These are phyloP conservation scores for Graphilbum sp. DNA, from an alignment of 2,329 filamentous ascomycete genomes.

Conservation along the genomic window DNA sequence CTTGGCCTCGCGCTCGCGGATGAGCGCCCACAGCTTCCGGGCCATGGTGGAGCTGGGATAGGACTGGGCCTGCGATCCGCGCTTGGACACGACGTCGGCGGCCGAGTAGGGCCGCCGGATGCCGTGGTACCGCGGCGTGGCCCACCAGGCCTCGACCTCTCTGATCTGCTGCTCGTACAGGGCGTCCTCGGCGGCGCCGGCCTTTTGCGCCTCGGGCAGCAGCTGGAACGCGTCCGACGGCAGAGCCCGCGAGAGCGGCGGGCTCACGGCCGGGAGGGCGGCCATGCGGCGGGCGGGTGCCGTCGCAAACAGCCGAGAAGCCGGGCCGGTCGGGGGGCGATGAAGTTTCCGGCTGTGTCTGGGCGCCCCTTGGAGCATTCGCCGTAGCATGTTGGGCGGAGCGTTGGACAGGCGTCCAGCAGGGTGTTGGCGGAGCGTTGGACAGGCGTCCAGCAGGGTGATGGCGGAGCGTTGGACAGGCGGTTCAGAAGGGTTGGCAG, in stretches of 20 bases:
- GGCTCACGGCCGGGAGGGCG: slow-evolving; percentile 33
- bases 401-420: too few relatives aligned
- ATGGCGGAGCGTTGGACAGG: too few relatives aligned
- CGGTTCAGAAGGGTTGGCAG: too few relatives aligned
- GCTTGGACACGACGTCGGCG: slow-evolving; percentile 82
- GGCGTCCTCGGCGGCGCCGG: slow-evolving; percentile 65
- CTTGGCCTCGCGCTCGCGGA: slow-evolving; percentile 60
- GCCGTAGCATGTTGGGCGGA: too few relatives aligned
- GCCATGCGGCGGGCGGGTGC: slow-evolving; percentile 14
- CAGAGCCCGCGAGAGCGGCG: slow-evolving; percentile 42
- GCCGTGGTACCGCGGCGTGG: slow-evolving; percentile 63
- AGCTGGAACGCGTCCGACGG: slow-evolving; percentile 75
- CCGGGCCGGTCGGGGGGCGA: slow-evolving; percentile 11
- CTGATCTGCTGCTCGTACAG: slow-evolving; percentile 71
- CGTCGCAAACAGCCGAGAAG: slow-evolving; percentile 20
- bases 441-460: too few relatives aligned
- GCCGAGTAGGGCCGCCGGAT: slow-evolving; percentile 87
- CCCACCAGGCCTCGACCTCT: slow-evolving; percentile 86
- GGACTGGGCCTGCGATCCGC: slow-evolving; percentile 69
- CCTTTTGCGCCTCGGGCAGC: slow-evolving; percentile 59
- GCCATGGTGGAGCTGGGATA: slow-evolving; percentile 94
- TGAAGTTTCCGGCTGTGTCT: too few relatives aligned
- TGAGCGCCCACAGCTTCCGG: slow-evolving; percentile 78
- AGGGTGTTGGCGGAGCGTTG: too few relatives aligned
- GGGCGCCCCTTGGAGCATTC: too few relatives aligned